Percentiles rank a stretch among this genome's conserved stretches.
Conservation (phyloP, 768 basidiomycete genomes). For the Amanita subjunquillea region DNA sequence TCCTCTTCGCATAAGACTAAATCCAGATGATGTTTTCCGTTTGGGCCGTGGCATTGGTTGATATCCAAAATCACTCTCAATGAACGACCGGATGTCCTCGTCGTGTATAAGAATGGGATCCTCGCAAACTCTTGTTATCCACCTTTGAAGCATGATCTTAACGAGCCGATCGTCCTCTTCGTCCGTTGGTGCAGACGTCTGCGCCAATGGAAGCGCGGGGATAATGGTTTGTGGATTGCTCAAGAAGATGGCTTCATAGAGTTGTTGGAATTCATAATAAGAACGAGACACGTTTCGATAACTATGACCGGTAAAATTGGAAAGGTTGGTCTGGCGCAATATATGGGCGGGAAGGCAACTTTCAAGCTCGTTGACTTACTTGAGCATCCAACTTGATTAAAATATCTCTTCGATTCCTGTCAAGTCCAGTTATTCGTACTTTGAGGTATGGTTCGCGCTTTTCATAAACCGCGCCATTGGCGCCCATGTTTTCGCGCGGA, state of each 20-base stretch:
- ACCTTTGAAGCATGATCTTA: slow-evolving; percentile 88
- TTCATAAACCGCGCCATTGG: slow-evolving; percentile 67
- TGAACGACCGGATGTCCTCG: slow-evolving; percentile 89
- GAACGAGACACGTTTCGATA: slow-evolving; percentile 94
- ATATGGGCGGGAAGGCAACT: background rate
- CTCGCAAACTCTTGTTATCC: slow-evolving; percentile 89
- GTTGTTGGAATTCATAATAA: slow-evolving; percentile 89
- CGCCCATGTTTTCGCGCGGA: slow-evolving; percentile 49
- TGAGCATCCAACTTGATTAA: slow-evolving; percentile 92
- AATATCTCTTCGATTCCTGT: slow-evolving; percentile 92
- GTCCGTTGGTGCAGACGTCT: slow-evolving; percentile 93
- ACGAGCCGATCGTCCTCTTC: slow-evolving; percentile 98
- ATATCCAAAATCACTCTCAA: slow-evolving; percentile 97
- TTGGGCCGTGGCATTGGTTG: slow-evolving; percentile 72
- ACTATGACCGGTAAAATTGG: slow-evolving; percentile 80
- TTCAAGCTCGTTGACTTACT: slow-evolving; percentile 33
- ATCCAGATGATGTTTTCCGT: slow-evolving; percentile 64
- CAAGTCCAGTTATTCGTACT: slow-evolving; percentile 82
- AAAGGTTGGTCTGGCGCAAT: slow-evolving; percentile 76
- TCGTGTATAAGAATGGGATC: slow-evolving; percentile 82
- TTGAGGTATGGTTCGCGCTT: slow-evolving; percentile 77
- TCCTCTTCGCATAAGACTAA: slow-evolving; percentile 64
- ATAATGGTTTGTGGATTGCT: slow-evolving; percentile 95
- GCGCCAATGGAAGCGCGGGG: slow-evolving; percentile 90
- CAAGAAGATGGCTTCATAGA: slow-evolving; percentile 82